These are phyloP conservation scores for Ustilago nuda DNA, from an alignment of 1,284 basidiomycete species.

Conservation along the genomic window DNA sequence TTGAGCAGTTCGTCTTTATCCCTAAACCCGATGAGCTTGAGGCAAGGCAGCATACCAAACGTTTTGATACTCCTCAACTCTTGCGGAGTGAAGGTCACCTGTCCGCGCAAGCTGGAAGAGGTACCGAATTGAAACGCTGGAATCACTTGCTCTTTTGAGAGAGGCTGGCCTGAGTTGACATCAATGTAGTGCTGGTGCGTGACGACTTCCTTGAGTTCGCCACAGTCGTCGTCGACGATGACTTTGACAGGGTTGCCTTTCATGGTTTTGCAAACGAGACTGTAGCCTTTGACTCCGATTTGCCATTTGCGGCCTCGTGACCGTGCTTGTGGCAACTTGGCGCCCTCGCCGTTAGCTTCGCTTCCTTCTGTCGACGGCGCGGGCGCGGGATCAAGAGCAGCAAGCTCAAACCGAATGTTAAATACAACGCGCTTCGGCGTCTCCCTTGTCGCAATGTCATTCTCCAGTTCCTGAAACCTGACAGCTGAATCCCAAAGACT, in stretches of 20 bases:
- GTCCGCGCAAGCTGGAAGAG: slow-evolving; percentile 36
- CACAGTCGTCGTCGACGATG: slow-evolving; percentile 54
- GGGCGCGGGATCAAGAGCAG: slow-evolving; percentile 58
- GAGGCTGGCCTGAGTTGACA: slow-evolving; percentile 74
- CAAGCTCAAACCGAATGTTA: slow-evolving; percentile 83
- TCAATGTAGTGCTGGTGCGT: slow-evolving; percentile 75
- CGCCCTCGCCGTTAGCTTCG: slow-evolving; percentile 24
- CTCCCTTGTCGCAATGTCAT: slow-evolving; percentile 72
- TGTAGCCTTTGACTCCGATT: slow-evolving; percentile 88
- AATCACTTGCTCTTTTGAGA: slow-evolving; percentile 77
- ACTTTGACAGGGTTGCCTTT: slow-evolving; percentile 62
- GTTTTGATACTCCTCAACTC: slow-evolving; percentile 82
- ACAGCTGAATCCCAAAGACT: slow-evolving; percentile 55
- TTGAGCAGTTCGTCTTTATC: slow-evolving; percentile 73
- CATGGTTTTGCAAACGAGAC: slow-evolving; percentile 48
- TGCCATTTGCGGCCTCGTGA: slow-evolving; percentile 75
- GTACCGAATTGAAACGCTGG: slow-evolving; percentile 64
- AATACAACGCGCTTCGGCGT: slow-evolving; percentile 89
- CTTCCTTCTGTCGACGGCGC: slow-evolving; percentile 2
- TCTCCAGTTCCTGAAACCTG: slow-evolving; percentile 64
- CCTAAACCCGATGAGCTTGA: slow-evolving; percentile 94
- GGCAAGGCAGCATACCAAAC: slow-evolving; percentile 71
- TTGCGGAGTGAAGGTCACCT: slow-evolving; percentile 86
- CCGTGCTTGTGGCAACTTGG: slow-evolving; percentile 57
- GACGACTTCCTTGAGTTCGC: slow-evolving; percentile 55